A percentile compares a stretch with the other conserved stretches of the same genome.
These are phyloP conservation scores for Macadamia integrifolia DNA, from an alignment of 164 flowering plant genomes.

Conservation along the genomic window DNA sequence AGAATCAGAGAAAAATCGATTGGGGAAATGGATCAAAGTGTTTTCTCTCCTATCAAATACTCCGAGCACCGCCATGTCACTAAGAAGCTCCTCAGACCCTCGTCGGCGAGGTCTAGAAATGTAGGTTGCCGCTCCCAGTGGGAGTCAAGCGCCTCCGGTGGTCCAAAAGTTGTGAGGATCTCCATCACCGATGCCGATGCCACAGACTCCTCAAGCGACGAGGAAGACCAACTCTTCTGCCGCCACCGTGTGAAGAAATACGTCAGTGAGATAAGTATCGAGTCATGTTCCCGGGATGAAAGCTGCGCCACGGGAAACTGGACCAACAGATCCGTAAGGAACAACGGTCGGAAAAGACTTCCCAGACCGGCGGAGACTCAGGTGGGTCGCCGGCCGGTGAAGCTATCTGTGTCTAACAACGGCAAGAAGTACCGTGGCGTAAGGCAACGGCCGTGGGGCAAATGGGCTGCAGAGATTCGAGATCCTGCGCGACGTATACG, in stretches of 20 bases:
- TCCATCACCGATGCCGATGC: conserved; percentile 75
- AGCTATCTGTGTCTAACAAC: background rate
- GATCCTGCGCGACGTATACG: conserved; percentile 56
- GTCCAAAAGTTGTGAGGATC: conserved; percentile 43
- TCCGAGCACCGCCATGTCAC: conserved; percentile 38
- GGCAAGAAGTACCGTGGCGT: conserved; percentile 64
- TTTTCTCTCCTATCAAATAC: conserved; percentile 32
- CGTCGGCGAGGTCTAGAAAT: background rate
- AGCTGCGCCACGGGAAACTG: background rate
- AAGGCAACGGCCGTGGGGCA: conserved; percentile 72
- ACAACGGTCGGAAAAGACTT: conserved; percentile 6
- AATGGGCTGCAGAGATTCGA: conserved; percentile 85
- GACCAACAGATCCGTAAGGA: conserved; percentile 2
- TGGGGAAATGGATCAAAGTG: conserved; percentile 9
- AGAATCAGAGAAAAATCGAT: conserved; percentile 3
- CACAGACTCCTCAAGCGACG: conserved; percentile 86
- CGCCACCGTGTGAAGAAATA: conserved; percentile 45
- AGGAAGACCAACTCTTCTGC: conserved; percentile 34
- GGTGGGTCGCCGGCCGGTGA: conserved; percentile 4
- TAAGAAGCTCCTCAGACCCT: conserved; percentile 5
- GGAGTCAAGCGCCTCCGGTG: background rate
- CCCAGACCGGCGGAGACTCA: background rate
- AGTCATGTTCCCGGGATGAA: conserved; percentile 13
- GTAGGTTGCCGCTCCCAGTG: background rate
- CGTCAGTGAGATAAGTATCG: conserved; percentile 34